Evolutionary conservation across 192 early-diverging fungal species (phyloP).

Genomic region (Geranomyces michiganensis): DNA sequence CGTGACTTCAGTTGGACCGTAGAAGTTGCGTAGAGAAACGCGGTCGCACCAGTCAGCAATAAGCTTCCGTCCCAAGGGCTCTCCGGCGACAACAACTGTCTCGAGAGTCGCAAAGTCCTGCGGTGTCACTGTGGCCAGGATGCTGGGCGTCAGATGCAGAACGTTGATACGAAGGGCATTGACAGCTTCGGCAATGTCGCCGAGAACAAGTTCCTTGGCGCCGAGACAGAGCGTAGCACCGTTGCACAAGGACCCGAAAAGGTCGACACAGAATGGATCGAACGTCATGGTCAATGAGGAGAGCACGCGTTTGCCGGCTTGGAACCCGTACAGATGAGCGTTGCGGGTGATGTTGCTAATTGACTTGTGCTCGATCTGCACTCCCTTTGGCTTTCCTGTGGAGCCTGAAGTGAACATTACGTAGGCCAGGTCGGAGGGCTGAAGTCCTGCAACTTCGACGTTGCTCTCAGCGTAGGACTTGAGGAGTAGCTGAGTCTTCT

Average conservation of each 20-base stretch:
- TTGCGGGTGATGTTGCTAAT: neutral
- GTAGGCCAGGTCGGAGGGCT: conserved; percentile 42
- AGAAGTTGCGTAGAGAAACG: conserved; percentile 22
- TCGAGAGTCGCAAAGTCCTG: conserved; percentile 10
- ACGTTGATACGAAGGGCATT: neutral
- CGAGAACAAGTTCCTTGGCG: conserved; percentile 5
- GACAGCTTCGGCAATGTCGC: neutral
- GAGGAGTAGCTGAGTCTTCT: neutral
- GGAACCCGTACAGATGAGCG: neutral
- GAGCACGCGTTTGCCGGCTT: neutral
- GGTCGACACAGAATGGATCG: conserved; percentile 16
- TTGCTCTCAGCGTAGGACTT: neutral
- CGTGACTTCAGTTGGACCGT: conserved; percentile 30
- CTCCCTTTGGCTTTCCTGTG: conserved; percentile 47
- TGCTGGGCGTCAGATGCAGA: conserved; percentile 10
- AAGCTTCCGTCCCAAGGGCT: neutral
- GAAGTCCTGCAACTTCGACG: neutral
- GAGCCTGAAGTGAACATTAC: conserved; percentile 49
- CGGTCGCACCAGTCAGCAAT: conserved; percentile 18
- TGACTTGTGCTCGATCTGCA: conserved; percentile 16
- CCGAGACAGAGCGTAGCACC: conserved; percentile 23
- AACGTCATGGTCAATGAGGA: neutral
- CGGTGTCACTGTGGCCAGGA: neutral
- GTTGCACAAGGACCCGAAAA: conserved; percentile 15
- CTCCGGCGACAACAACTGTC: conserved; percentile 18